Percentiles rank a stretch among this genome's conserved stretches.
These are phyloP conservation scores for Phytophthora parvispora DNA, from an alignment of 352 stramenopile species.

Conservation along the genomic window DNA sequence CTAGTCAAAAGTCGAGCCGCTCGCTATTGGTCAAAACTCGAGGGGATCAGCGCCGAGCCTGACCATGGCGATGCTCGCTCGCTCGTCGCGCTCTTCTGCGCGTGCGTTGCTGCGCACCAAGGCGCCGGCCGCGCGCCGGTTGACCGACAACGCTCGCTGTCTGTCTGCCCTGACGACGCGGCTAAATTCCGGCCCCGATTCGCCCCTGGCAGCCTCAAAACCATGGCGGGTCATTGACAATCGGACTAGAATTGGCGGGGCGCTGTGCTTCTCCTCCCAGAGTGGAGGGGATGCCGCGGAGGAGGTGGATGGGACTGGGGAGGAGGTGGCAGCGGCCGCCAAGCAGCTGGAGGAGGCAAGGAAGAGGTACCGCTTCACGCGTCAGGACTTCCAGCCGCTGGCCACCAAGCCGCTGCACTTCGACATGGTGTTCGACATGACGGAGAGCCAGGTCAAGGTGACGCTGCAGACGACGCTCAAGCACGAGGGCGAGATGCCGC, in stretches of 20 bases:
- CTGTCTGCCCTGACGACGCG: conserved; percentile 14
- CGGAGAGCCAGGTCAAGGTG: conserved; percentile 65
- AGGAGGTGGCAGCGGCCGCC: not conserved
- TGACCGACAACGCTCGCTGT: not conserved
- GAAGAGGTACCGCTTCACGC: conserved; percentile 84
- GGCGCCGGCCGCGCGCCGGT: not conserved
- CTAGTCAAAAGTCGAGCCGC: not conserved
- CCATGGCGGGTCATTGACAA: not conserved
- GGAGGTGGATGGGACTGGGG: not conserved
- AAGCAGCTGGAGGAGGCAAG: conserved; percentile 13
- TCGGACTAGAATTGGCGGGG: not conserved
- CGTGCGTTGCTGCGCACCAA: conserved; percentile 16
- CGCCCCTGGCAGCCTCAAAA: not conserved
- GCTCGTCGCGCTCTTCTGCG: not conserved
- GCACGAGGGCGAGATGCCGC: conserved; percentile 46
- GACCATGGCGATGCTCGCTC: conserved; percentile 9
- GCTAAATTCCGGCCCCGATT: not conserved
- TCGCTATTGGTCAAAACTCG: not conserved
- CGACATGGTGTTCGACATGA: conserved; percentile 87
- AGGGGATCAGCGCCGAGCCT: not conserved
- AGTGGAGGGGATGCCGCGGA: not conserved
- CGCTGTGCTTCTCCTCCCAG: conserved; percentile 8
- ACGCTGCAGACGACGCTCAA: conserved; percentile 79
- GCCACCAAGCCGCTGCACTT: conserved; percentile 79
- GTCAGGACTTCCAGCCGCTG: conserved; percentile 72